phyloP scores from a whole-genome alignment of 2,329 filamentous ascomycete species.

The Trichoderma sp. region DNA sequence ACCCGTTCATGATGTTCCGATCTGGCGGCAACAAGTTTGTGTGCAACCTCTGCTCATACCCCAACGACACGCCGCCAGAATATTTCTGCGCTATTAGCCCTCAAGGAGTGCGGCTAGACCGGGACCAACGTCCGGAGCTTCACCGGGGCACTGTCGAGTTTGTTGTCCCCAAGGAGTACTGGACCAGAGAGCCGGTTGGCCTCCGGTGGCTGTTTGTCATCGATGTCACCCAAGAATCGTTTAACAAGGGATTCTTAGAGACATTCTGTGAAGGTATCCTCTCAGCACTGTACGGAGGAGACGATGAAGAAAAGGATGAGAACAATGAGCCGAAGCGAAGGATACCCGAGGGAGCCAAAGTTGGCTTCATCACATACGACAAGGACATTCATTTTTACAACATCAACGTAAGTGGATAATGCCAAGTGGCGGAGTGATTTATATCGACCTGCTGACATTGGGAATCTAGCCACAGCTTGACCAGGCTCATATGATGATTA shows the following conservation, averaged over 20 bases:
- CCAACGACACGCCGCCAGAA: slow-evolving; percentile 88
- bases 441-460: not conserved
- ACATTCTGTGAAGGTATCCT: slow-evolving; percentile 89
- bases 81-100: slow-evolving; percentile 93
- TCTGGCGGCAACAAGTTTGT: slow-evolving; percentile 95
- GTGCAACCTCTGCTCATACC: slow-evolving; percentile 97
- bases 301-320: slow-evolving; percentile 54
- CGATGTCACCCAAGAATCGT: slow-evolving; percentile 89
- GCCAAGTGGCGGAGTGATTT: not conserved
- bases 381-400: slow-evolving; percentile 99
- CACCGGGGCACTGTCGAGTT: slow-evolving; percentile 94
- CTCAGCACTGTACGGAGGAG: slow-evolving; percentile 77
- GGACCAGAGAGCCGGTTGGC: slow-evolving; percentile 90
- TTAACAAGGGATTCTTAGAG: slow-evolving; percentile 87
- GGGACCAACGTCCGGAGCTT: slow-evolving; percentile 86
- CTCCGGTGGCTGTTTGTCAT: slow-evolving; percentile 89
- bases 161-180: slow-evolving; percentile 97
- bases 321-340: slow-evolving; percentile 57
- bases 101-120: slow-evolving; percentile 83
- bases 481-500: slow-evolving; percentile 96
- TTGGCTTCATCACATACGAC: slow-evolving; percentile 95
- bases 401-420: slow-evolving; percentile 66
- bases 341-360: slow-evolving; percentile 78
- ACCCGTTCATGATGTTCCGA: slow-evolving; percentile 98
- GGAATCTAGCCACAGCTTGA: slow-evolving; percentile 67